Conservation (phyloP, 2,329 filamentous ascomycete species). For the Neofusicoccum parvum region DNA sequence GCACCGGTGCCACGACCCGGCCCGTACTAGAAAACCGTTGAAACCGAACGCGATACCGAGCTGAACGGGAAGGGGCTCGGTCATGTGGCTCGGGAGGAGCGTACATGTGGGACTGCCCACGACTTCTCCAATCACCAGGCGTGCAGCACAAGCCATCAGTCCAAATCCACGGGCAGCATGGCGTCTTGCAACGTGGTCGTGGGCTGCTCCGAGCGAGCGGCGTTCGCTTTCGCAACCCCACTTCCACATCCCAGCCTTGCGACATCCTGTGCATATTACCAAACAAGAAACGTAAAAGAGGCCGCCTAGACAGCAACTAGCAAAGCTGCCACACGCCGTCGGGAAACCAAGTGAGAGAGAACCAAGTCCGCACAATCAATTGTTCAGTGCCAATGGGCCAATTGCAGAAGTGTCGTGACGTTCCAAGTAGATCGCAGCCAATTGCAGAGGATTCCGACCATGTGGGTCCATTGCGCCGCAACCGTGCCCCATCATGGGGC, state of each 20-base stretch:
- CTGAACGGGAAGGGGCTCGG: background rate
- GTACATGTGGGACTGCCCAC: background rate
- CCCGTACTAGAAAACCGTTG: background rate
- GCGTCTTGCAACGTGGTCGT: background rate
- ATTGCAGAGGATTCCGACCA: background rate
- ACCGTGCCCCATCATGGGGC: background rate
- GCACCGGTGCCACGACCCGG: background rate
- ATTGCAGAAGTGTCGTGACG: background rate
- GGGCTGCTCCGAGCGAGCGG: background rate
- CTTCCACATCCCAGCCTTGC: background rate
- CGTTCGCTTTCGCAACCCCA: constrained; percentile 10
- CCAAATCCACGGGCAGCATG: background rate
- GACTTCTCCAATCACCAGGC: background rate
- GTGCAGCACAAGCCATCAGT: background rate
- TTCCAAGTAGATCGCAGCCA: background rate
- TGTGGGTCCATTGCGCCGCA: background rate
- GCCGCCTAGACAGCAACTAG: background rate
- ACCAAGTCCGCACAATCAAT: background rate
- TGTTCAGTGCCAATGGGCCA: too few relatives aligned
- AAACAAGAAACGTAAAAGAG: background rate
- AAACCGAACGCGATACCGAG: constrained; percentile 15
- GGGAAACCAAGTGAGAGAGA: background rate
- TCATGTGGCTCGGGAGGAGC: constrained; percentile 9
- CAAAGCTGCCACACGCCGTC: background rate
- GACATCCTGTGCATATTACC: background rate